Base-by-base conservation (phyloP, 176 grass and related monocot species). In the Raddia guianensis region DNA sequence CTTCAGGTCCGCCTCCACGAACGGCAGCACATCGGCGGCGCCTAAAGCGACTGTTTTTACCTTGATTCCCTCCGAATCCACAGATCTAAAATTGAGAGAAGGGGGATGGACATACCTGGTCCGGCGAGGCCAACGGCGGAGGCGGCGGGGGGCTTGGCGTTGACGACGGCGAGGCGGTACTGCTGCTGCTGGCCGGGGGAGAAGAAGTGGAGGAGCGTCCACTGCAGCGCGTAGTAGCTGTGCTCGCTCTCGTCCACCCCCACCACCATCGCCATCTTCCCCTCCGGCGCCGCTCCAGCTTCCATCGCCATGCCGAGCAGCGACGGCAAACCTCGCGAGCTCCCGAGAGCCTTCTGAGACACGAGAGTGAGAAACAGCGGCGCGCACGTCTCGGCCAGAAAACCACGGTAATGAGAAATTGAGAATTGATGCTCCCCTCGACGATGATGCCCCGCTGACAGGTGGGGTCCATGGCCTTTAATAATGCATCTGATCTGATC, bases 221-320 rank as follows among this genome's bases (percentile, higher is more conserved):
- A 98, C 89, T 93, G 90, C 54, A 97, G 89, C 58, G 94, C 94
- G 86, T 97, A 88, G 85, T 79, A 84, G 86, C 94, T 97, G 79
- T 87, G 88, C 2, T 98, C 92, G 90, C 95, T 98, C 64, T 98
- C 95, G 86, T 98, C 95, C 42, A 95, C 78, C 33, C 84, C 95
- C 5, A 89, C 90, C 84, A 98, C 90, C 92, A 95, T 95, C 35
- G 71, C 83, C 90, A 89, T 82, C 86, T 77, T 85, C 83, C n/a
- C 83, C 21, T 27, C 49, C 45, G 7, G 1, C 32, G 64, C 35
- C 16, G 76, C 70, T 50, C 32, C 50, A 3, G 42, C 21, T 32
- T 43, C 81, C 77, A 50, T 82, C 49, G 82, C 86, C 85, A 84
- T 72, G 81, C 2, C 74, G 47, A 49, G 54, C 72, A 27, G 27